Base-by-base conservation (phyloP, 768 basidiomycete genomes). In the Chalciporus sphaerocephalus region DNA sequence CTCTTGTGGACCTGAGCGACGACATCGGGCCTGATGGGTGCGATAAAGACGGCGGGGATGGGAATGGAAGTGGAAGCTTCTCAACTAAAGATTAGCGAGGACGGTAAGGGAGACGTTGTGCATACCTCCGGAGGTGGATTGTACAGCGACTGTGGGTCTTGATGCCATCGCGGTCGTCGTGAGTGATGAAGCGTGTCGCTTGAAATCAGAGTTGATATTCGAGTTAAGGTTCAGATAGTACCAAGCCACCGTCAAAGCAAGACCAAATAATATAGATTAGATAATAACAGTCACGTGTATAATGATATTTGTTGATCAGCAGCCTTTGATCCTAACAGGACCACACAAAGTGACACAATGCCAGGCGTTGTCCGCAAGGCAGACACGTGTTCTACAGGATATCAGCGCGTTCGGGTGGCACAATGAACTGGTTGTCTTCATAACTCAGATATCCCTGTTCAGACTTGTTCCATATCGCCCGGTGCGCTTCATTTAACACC, bases 1-100 rank as follows among this genome's bases (percentile, higher is more conserved):
- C 89, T 92, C 83, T 95, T 99, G 89, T 98, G 94, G 49, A 99
- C 92, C 71, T 93, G 92, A 51, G 90, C 81, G 59, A 99, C 95
- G 56, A 99, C 93, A 80, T 99, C 96, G 66, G 95, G 83, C 71
- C 96, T 81, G 73, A 99, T 98, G 62, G 96, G 95, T 30, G 95
- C 96, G 60, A 92, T 94, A 64, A 99, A 76, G 65, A 99, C 96
- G 61, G 92, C 92, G 42, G 95, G 92, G 59, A 94, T 87, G 46
- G 91, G 88, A 42, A 94, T 83, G 38, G 92, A 95, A 68, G 80
- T 76, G 33, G 92, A 90, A 35, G 87, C 75, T 79, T 92, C 90
- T 89, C 55, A 39, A 40, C 46, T 24, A 22, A 42, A 60, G 48
- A 30, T 56, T 12, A 38, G n/a, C 30, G 40, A 23, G 33, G 46